Evolutionary conservation across 2,329 filamentous ascomycete species (phyloP), one percentile per base, ranked within the genome.

Genomic region (Aspergillus sp.): DNA sequence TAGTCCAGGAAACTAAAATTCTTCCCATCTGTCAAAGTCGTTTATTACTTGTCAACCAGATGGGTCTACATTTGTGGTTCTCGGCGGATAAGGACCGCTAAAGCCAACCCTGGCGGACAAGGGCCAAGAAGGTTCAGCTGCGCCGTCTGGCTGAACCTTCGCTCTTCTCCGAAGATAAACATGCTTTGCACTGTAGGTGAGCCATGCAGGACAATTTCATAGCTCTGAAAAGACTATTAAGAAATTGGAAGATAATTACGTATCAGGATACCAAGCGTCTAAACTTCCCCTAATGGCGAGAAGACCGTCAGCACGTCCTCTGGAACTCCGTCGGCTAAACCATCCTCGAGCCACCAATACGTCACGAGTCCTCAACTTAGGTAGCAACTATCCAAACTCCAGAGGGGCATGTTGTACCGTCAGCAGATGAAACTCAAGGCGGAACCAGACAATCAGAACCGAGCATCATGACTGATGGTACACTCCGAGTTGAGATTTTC

Each of bases 141-240:
- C 39, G 52, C 52, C 39, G 41, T 8, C 3, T 17, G 25, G 15
- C 30, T 44, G 38, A 23, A 27, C 38, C 32, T 27, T 55, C 53
- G 53, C 53, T 55, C 53, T 47, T 55, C 53, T 55, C 53, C 53
- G 53, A 55, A 8, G 27, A 30, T 21, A 30, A 44, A 10, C 17
- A 5, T 44, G 38, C 15, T 25, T 23, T 41, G 23, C 36, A n/a
- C 23, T 5, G 13, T 36, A 19, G 38, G 11, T 30, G 19, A 13
- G 21, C 8, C 21, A 21, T 13, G 42, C 44, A 25, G 27, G 25
- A 21, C 5, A 38, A 19, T 47, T 36, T 19, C 13, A 42, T 32
- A 8, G 21, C 32, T 19, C 8, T 25, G 19, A 39, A 6, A 3
- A 11, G 44, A 4, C n/a, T 27, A 30, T 32, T 7, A 3, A 13